Percentiles rank a stretch among this genome's conserved stretches.
Conservation (phyloP, 2,329 filamentous ascomycete species). For the Microsporum canis region DNA sequence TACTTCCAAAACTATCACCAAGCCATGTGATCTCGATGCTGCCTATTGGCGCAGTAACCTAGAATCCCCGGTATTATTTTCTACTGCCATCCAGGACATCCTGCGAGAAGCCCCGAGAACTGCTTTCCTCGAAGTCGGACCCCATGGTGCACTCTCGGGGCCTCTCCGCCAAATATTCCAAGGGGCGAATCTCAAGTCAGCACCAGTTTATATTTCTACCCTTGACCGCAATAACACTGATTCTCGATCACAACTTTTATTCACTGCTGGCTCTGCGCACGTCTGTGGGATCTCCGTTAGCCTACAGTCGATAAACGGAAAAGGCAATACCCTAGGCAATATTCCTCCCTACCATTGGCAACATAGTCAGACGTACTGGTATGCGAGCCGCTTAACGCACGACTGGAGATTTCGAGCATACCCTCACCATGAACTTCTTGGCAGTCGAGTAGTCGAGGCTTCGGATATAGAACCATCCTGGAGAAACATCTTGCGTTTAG, state of each 20-base stretch:
- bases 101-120: background rate
- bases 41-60: slow-evolving; percentile 24
- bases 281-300: background rate
- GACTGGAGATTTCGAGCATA: slow-evolving; percentile 16
- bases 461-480: slow-evolving; percentile 25
- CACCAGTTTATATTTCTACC: slow-evolving; percentile 4
- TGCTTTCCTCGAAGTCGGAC: slow-evolving; percentile 22
- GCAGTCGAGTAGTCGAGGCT: slow-evolving; percentile 20
- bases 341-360: slow-evolving; percentile 19
- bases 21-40: background rate
- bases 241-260: slow-evolving; percentile 8
- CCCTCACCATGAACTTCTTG: slow-evolving; percentile 17
- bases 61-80: slow-evolving; percentile 21
- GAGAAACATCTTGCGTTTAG: slow-evolving; percentile 30
- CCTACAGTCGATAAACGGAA: slow-evolving; percentile 3
- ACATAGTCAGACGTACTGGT: slow-evolving; percentile 14
- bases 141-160: slow-evolving; percentile 20
- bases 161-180: slow-evolving; percentile 17
- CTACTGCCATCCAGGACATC: background rate
- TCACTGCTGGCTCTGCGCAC: slow-evolving; percentile 1
- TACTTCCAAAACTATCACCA: slow-evolving; percentile 8
- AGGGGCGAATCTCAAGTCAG: background rate
- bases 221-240: background rate
- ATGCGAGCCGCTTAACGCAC: slow-evolving; percentile 16
- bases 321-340: slow-evolving; percentile 13